Evolutionary conservation across 1,284 basidiomycete species (phyloP).

Genomic region (Heimioporus retisporus): DNA sequence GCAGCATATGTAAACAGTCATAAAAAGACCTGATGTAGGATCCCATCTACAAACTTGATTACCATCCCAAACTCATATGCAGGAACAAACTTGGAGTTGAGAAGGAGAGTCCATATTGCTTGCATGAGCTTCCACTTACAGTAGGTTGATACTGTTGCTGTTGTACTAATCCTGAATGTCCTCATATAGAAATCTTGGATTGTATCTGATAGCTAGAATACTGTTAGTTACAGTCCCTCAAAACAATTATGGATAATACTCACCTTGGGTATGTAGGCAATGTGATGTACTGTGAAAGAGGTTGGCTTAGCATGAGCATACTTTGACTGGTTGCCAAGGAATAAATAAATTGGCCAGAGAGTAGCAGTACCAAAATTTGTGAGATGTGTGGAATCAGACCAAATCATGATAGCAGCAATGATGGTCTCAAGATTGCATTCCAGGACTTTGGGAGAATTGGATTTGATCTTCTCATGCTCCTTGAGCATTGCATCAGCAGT

Average conservation of each 20-base stretch:
- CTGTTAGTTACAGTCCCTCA: no score
- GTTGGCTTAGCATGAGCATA: slow-evolving; percentile 13
- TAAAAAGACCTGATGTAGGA: slow-evolving; percentile 35
- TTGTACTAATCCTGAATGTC: slow-evolving; percentile 24
- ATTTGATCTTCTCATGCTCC: slow-evolving; percentile 37
- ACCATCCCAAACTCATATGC: slow-evolving; percentile 45
- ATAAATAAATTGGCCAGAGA: no score
- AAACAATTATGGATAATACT: not conserved
- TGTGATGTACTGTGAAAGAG: slow-evolving; percentile 37
- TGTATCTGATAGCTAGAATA: slow-evolving; percentile 24
- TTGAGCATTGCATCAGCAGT: slow-evolving; percentile 39
- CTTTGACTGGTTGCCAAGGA: no score
- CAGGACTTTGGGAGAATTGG: slow-evolving; percentile 10
- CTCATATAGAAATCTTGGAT: slow-evolving; percentile 17
- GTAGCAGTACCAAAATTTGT: no score
- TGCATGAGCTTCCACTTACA: slow-evolving; percentile 45
- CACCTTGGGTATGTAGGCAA: slow-evolving; percentile 44
- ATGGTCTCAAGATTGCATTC: slow-evolving; percentile 32
- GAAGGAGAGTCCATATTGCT: slow-evolving; percentile 41
- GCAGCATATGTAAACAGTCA: slow-evolving; percentile 45
- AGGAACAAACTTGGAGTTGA: slow-evolving; percentile 41
- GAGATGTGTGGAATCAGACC: no score
- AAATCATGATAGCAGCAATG: slow-evolving; percentile 28
- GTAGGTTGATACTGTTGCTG: slow-evolving; percentile 35
- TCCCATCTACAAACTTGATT: slow-evolving; percentile 40